These are phyloP conservation scores for Aegle marmelos DNA, from an alignment of 345 rosid genomes.

Conservation along the genomic window DNA sequence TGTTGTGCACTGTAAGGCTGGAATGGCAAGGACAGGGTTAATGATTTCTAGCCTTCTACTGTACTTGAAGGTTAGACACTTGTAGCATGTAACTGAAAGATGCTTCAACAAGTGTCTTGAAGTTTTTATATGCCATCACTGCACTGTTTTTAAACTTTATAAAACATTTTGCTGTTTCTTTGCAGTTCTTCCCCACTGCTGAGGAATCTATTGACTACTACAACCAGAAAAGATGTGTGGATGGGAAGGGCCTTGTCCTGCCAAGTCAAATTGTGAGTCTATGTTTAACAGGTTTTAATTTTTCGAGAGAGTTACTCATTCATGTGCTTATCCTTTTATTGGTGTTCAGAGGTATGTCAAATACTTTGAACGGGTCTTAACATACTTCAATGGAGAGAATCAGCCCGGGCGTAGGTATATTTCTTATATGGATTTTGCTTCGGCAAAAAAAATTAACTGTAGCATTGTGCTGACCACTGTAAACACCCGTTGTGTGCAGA, in stretches of 20 bases:
- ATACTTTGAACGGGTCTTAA: slow-evolving; percentile 65
- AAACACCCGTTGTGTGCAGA: slow-evolving; percentile 33
- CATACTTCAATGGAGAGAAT: slow-evolving; percentile 78
- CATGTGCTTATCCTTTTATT: slow-evolving; percentile 9
- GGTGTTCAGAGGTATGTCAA: slow-evolving; percentile 67
- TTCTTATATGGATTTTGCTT: neutral
- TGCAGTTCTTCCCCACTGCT: slow-evolving; percentile 89
- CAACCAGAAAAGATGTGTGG: slow-evolving; percentile 83
- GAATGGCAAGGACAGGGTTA: slow-evolving; percentile 93
- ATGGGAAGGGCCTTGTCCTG: slow-evolving; percentile 81
- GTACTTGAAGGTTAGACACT: slow-evolving; percentile 55
- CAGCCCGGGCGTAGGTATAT: slow-evolving; percentile 75
- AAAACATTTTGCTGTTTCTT: slow-evolving; percentile 6
- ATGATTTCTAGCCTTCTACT: slow-evolving; percentile 89
- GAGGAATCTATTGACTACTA: slow-evolving; percentile 87
- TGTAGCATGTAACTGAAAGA: slow-evolving; percentile 3
- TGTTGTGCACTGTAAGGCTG: slow-evolving; percentile 91
- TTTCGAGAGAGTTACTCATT: neutral
- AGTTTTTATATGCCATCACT: slow-evolving; percentile 6
- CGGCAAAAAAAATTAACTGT: neutral
- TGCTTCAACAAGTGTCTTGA: slow-evolving; percentile 10
- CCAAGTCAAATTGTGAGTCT: slow-evolving; percentile 86
- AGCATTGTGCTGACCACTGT: slow-evolving; percentile 13
- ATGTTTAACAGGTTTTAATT: neutral
- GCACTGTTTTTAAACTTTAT: slow-evolving; percentile 9